A percentile compares a stretch with the other conserved stretches of the same genome.
phyloP scores from a whole-genome alignment of 306 rosid genomes.

The Carpinus viminea region DNA sequence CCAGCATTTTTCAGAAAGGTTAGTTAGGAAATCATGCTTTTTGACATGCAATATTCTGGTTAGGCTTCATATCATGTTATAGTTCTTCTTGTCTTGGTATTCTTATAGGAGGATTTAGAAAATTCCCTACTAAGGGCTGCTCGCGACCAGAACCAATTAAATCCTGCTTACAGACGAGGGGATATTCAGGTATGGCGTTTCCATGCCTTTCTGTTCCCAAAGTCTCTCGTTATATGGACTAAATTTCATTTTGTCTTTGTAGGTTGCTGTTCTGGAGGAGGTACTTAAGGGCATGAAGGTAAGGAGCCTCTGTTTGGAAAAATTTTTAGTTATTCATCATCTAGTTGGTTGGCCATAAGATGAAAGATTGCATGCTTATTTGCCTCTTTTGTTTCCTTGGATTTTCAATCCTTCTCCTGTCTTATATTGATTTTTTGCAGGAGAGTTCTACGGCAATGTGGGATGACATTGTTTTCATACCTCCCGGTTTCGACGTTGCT shows the following conservation, averaged over 20 bases:
- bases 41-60: conserved; percentile 19
- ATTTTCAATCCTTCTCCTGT: neutral
- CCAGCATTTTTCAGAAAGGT: conserved; percentile 95
- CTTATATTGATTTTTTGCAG: conserved; percentile 44
- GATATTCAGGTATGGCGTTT: conserved; percentile 71
- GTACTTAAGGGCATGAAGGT: conserved; percentile 94
- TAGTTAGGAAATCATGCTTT: conserved; percentile 21
- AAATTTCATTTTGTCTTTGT: conserved; percentile 28
- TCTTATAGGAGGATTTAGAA: conserved; percentile 82
- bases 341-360: neutral
- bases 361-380: neutral
- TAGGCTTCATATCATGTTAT: conserved; percentile 17
- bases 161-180: conserved; percentile 63
- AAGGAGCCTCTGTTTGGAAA: conserved; percentile 16
- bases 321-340: neutral
- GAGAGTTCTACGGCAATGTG: conserved; percentile 59
- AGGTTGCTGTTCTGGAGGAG: conserved; percentile 90
- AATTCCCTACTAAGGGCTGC: conserved; percentile 69
- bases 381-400: neutral
- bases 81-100: conserved; percentile 21
- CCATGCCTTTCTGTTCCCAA: conserved; percentile 15
- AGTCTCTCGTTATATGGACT: conserved; percentile 20
- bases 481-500: conserved; percentile 86
- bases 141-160: conserved; percentile 58
- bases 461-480: conserved; percentile 83